Conservation (phyloP, 2,329 filamentous ascomycete genomes). For the Penicillium digitatum region DNA sequence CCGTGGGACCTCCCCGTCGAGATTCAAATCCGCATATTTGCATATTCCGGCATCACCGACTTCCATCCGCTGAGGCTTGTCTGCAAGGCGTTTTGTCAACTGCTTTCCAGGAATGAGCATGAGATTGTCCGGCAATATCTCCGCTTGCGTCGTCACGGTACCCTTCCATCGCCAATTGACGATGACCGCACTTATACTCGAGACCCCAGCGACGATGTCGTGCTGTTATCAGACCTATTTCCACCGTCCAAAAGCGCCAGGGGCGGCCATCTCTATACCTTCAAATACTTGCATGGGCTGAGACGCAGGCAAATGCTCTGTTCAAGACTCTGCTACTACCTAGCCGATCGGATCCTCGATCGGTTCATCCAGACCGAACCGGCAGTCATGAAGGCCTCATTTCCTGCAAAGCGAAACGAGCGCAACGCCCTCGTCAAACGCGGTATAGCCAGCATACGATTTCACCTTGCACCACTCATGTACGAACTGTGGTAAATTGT, state of each 20-base stretch:
- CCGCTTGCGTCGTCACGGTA: constrained; percentile 41
- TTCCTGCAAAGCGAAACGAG: constrained; percentile 31
- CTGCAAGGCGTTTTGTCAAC: constrained; percentile 36
- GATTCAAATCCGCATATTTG: constrained; percentile 42
- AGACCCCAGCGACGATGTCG: constrained; percentile 42
- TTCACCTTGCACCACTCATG: constrained; percentile 42
- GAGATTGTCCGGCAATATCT: constrained; percentile 42
- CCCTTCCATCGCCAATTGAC: constrained; percentile 39
- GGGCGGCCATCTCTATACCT: constrained; percentile 40
- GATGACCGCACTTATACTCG: constrained; percentile 37
- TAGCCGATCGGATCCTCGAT: constrained; percentile 42
- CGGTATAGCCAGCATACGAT: constrained; percentile 35
- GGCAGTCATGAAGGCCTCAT: constrained; percentile 30
- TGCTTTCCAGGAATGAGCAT: constrained; percentile 39
- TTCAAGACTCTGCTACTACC: constrained; percentile 38
- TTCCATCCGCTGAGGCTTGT: constrained; percentile 38
- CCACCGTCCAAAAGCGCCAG: constrained; percentile 36
- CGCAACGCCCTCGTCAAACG: constrained; percentile 34
- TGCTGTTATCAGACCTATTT: constrained; percentile 44
- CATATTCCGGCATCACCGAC: constrained; percentile 38
- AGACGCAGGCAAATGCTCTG: constrained; percentile 39
- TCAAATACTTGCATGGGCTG: constrained; percentile 39
- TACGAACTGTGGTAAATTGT: constrained; percentile 18
- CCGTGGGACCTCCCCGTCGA: constrained; percentile 43
- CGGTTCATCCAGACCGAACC: constrained; percentile 35